These are phyloP conservation scores for Eimeria praecox DNA, from an alignment of 169 alveolate species.

Conservation along the genomic window DNA sequence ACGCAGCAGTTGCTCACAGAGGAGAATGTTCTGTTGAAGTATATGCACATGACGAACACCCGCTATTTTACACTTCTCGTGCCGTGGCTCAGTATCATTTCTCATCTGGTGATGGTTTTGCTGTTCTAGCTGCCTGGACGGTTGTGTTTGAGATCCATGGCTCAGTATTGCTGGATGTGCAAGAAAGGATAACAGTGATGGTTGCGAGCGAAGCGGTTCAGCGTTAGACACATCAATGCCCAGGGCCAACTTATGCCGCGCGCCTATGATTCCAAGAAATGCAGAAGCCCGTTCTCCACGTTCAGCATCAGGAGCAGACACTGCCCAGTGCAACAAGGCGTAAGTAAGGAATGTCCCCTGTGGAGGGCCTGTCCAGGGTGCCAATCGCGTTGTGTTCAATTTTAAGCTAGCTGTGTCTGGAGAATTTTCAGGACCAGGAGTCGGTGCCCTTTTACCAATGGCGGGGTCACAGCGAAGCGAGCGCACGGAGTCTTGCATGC, in stretches of 20 bases:
- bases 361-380: slow-evolving; percentile 2
- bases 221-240: neutral
- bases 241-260: neutral
- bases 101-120: neutral
- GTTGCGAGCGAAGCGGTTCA: neutral
- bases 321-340: slow-evolving; percentile 38
- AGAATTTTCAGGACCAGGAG: neutral
- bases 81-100: neutral
- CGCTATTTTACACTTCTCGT: neutral
- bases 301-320: neutral
- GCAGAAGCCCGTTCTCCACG: slow-evolving; percentile 9
- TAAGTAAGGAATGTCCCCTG: neutral
- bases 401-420: neutral
- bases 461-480: neutral
- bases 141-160: neutral
- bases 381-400: neutral
- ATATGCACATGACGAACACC: neutral
- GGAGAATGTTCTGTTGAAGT: neutral
- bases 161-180: neutral
- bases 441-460: neutral
- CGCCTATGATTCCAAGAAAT: neutral
- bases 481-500: neutral
- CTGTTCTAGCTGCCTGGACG: neutral
- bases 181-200: neutral
- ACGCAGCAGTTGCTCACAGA: neutral